Percentiles rank a stretch among this genome's conserved stretches.
These are phyloP conservation scores for Pachysolen tannophilus DNA, from an alignment of 805 yeast genomes.

Conservation along the genomic window DNA sequence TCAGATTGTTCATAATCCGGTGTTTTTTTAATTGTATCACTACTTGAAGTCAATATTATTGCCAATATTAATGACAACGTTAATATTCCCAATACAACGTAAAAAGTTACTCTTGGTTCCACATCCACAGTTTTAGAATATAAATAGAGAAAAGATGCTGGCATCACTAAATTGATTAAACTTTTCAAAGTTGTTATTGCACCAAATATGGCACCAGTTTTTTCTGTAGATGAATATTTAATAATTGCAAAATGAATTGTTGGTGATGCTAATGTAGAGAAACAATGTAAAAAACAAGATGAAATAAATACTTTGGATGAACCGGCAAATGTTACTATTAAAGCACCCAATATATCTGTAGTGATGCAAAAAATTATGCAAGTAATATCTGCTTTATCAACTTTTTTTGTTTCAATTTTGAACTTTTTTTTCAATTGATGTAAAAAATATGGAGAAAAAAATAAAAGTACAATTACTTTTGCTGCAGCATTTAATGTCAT, in stretches of 20 bases:
- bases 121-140: slow-evolving; percentile 36
- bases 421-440: slow-evolving; percentile 27
- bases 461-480: slow-evolving; percentile 39
- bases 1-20: no score
- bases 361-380: slow-evolving; percentile 23
- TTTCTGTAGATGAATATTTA: slow-evolving; percentile 51
- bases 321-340: slow-evolving; percentile 6
- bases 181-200: slow-evolving; percentile 57
- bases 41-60: no score
- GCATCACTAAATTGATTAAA: slow-evolving; percentile 36
- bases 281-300: slow-evolving; percentile 7
- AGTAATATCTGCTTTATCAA: slow-evolving; percentile 45
- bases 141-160: slow-evolving; percentile 37
- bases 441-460: slow-evolving; percentile 42
- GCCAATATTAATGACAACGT: no score
- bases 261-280: slow-evolving; percentile 49
- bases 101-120: slow-evolving; percentile 30
- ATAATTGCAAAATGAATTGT: slow-evolving; percentile 50
- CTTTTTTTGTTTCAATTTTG: slow-evolving; percentile 26
- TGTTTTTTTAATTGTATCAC: no score
- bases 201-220: slow-evolving; percentile 68
- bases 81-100: slow-evolving; percentile 11
- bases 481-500: slow-evolving; percentile 43
- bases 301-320: slow-evolving; percentile 4
- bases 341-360: slow-evolving; percentile 2